Conservation (phyloP, 129 eudicot genomes). For the Chrysanthemum lavandulifolium region DNA sequence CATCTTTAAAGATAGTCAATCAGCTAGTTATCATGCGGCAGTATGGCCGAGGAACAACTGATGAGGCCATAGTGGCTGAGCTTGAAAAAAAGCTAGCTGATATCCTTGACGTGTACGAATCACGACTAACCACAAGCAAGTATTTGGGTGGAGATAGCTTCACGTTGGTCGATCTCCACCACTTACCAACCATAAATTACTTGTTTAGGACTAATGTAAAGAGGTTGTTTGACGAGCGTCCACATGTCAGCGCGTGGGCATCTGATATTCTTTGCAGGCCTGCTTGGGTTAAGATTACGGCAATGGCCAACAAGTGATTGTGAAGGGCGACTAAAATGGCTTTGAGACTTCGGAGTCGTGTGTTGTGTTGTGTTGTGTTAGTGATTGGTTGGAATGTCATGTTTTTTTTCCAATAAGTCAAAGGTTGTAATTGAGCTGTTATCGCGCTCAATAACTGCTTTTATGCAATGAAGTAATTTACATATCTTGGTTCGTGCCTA, state of each 20-base stretch:
- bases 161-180: slow-evolving; percentile 69
- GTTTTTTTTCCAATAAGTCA: neutral
- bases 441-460: too few relatives aligned
- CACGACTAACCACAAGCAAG: slow-evolving; percentile 46
- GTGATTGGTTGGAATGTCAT: neutral
- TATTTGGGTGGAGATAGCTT: slow-evolving; percentile 62
- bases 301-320: slow-evolving; percentile 7
- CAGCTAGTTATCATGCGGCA: slow-evolving; percentile 42
- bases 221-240: slow-evolving; percentile 35
- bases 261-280: slow-evolving; percentile 59
- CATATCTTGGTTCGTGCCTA: too few relatives aligned
- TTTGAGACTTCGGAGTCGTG: neutral
- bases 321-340: neutral
- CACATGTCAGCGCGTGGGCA: slow-evolving; percentile 36
- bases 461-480: too few relatives aligned
- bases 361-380: neutral
- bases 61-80: slow-evolving; percentile 37
- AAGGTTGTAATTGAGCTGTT: neutral
- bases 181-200: slow-evolving; percentile 37
- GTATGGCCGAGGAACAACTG: slow-evolving; percentile 31
- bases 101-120: slow-evolving; percentile 66
- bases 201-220: slow-evolving; percentile 39
- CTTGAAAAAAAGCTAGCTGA: slow-evolving; percentile 33
- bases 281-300: slow-evolving; percentile 49
- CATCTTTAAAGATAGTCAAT: slow-evolving; percentile 7